Base-by-base conservation (phyloP, 1,284 basidiomycete species). In the Pascua guehoae region DNA sequence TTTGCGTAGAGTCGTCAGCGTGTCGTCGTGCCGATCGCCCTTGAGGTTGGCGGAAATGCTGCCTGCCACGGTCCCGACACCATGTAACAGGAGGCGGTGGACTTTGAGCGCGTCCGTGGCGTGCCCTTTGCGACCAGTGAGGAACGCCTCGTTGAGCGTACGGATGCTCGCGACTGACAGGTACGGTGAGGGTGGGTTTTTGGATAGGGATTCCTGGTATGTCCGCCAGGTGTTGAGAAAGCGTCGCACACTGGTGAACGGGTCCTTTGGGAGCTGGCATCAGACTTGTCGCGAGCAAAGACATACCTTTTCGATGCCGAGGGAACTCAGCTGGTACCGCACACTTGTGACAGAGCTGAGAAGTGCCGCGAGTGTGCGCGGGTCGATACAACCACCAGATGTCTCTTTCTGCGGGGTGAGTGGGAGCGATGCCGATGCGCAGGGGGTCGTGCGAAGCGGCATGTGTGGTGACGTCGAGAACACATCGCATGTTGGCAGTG, bases 351-450 rank as follows among this genome's bases (percentile, higher is more conserved):
- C 57, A 0, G 70, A 71, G 51, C 70, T 71, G 14, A 76, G 56
- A 24, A 76, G 58, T 3, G 69, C 67, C 0, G 72, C 57, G 5
- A 76, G 62, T 1, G 72, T 74, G 41, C 66, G 68, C 0, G 72
- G 69, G 51, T 75, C 73, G 38, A 75, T 74, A 53, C 70, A 72
- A 0, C 73, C 73, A 41, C 73, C 73, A 11, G 66, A 70, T 2
- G 72, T 75, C 53, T 73, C 72, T 59, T 70, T 73, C 71, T 75
- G 58, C n/a, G 7, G 9, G 37, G 39, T 52, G 44, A 52, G 51
- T 24, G 14, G 24, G 7, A n/a, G n/a, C n/a, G n/a, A 15, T 24
- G 2, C n/a, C 37, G 2, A 1, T 9, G n/a, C 42, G 15, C 46
- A n/a, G 41, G 14, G 7, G n/a, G 10, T 14, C 42, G 15, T 32